These are phyloP conservation scores for Kodamaea neixiangensis DNA, from an alignment of 805 yeast genomes.

Conservation along the genomic window DNA sequence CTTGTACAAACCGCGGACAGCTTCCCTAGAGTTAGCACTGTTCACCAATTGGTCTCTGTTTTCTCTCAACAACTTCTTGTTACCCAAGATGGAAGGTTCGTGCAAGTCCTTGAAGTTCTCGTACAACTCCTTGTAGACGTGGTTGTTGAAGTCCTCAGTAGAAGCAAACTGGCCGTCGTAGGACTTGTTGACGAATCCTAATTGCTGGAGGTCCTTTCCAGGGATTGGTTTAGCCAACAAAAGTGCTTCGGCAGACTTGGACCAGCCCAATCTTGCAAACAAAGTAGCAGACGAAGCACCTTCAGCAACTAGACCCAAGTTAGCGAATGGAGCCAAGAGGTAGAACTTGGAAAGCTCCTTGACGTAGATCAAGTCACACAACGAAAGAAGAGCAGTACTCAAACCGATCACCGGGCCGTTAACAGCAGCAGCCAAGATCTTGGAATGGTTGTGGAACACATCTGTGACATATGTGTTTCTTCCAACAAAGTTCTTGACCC, in stretches of 20 bases:
- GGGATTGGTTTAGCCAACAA: constrained; percentile 65
- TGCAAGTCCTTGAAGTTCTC: constrained; percentile 45
- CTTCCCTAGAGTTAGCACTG: constrained; percentile 63
- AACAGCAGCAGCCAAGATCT: constrained; percentile 68
- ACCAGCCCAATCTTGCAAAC: constrained; percentile 68
- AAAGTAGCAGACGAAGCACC: constrained; percentile 74
- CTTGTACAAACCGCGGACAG: constrained; percentile 62
- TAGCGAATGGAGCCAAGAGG: constrained; percentile 75
- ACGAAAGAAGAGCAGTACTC: constrained; percentile 66
- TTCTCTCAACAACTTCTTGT: constrained; percentile 46
- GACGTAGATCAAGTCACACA: constrained; percentile 76
- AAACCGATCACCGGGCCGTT: constrained; percentile 90
- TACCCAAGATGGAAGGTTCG: constrained; percentile 44
- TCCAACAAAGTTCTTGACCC: constrained; percentile 63
- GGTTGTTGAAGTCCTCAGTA: constrained; percentile 46
- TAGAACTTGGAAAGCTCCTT: constrained; percentile 56
- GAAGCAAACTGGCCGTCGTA: constrained; percentile 41
- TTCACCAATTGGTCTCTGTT: constrained; percentile 43
- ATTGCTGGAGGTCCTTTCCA: constrained; percentile 54
- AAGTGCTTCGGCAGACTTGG: constrained; percentile 71
- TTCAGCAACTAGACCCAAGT: constrained; percentile 80
- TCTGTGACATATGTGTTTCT: constrained; percentile 71
- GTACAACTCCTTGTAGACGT: constrained; percentile 36
- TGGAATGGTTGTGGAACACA: constrained; percentile 67
- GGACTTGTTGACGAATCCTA: constrained; percentile 64